Conservation (phyloP, 371 early-diverging fungal genomes). For the Nematocida major region DNA sequence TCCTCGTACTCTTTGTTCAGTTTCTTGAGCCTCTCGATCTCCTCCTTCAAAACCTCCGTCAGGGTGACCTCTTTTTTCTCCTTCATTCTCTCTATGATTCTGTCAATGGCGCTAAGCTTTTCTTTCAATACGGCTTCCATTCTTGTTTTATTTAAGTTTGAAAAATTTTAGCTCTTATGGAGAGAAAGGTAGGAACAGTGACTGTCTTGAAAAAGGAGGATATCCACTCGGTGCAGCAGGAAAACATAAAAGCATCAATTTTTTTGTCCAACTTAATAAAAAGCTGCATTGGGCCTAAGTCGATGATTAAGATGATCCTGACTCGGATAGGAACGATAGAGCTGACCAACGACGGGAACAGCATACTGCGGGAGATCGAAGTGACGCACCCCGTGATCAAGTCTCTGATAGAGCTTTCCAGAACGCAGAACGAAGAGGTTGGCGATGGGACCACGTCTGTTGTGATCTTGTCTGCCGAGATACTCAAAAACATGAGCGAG, state of each 20-base stretch:
- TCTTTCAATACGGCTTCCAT: conserved; percentile 57
- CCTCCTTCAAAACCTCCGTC: conserved; percentile 61
- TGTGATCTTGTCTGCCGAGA: conserved; percentile 72
- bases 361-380: conserved; percentile 95
- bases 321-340: conserved; percentile 99
- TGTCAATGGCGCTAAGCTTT: conserved; percentile 60
- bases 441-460: conserved; percentile 99
- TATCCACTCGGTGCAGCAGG: conserved; percentile 46
- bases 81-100: conserved; percentile 57
- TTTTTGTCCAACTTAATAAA: conserved; percentile 71
- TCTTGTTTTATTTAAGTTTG: conserved; percentile 35
- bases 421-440: conserved; percentile 99
- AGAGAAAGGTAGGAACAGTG: conserved; percentile 47
- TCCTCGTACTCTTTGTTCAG: conserved; percentile 61
- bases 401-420: conserved; percentile 92
- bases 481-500: conserved; percentile 56
- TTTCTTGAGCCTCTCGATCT: conserved; percentile 60
- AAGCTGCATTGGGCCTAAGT: conserved; percentile 94
- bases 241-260: conserved; percentile 58
- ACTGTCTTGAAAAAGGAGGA: conserved; percentile 56
- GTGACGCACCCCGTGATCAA: conserved; percentile 98
- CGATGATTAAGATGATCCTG: conserved; percentile 98
- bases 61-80: conserved; percentile 51
- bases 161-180: conserved; percentile 15
- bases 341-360: conserved; percentile 97